Base-by-base conservation (phyloP, 805 yeast genomes). In the Metschnikowia gruessii region DNA sequence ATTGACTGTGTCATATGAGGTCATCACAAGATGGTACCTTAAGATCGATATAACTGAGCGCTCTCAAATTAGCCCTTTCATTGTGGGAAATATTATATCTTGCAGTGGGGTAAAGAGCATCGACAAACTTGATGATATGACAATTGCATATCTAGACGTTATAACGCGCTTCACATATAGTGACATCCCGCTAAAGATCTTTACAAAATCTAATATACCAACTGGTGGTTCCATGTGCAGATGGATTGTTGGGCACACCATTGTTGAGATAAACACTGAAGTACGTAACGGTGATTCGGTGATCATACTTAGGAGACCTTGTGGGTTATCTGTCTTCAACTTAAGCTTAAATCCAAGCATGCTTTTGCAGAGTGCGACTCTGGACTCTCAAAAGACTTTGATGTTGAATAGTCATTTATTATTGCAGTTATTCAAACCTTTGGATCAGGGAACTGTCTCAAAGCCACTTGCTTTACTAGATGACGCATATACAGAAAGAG, bases 21-120 rank as follows among this genome's bases (percentile, higher is more conserved):
- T 87, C 2, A 79, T 89, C 21, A 69, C 84, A 1, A 74, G 76
- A 36, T 86, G 95, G 91, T 87, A 82, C 53, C 64, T 87, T 55
- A 79, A 82, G 46, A 75, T 88, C 60, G 73, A 74, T 15, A 49
- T 83, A 49, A 66, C 65, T n/a, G 82, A 82, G 40, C 72, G 96
- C 36, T 74, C 75, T 41, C 70, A 74, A 31, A 56, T 87, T 31
- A 78, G 85, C 1, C 75, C 87, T 2, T 89, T 80, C 56, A 72
- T 89, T 11, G 72, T 81, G 32, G 76, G 79, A 46, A 81, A 80
- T 51, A 61, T 88, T 44, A 65, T 79, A 2, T 54, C 66, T 2
- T 66, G 64, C 19, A 51, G 63, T 8, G 53, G 60, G 3, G 48
- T 49, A 17, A 58, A 56, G 4, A 49, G 64, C 16, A 52, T 53